Percentiles rank a stretch among this genome's conserved stretches.
Evolutionary conservation across 371 early-diverging fungal genomes (phyloP).

Genomic region (Neoconidiobolus thromboides): DNA sequence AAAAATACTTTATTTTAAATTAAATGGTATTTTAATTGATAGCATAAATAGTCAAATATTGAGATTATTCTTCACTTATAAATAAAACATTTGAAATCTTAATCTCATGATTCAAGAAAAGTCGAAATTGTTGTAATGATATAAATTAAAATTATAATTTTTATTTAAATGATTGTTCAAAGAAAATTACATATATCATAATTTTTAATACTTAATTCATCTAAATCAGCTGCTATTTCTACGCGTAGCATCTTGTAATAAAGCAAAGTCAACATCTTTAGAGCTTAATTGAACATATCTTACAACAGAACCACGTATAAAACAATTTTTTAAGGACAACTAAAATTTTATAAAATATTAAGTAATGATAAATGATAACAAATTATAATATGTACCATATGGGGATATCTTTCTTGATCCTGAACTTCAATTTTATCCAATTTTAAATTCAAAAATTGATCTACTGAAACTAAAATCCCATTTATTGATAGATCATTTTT

Average conservation of each 20-base stretch:
- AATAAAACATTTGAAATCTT: too few species aligned
- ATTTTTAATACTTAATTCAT: too few species aligned
- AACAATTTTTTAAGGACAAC: conserved; percentile 88
- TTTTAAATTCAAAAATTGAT: conserved; percentile 97
- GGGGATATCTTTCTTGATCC: conserved; percentile 82
- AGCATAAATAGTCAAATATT: too few species aligned
- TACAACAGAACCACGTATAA: conserved; percentile 96
- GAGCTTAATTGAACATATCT: conserved; percentile 88
- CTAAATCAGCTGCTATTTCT: conserved; percentile 22
- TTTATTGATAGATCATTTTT: conserved; percentile 92
- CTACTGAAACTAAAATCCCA: conserved; percentile 88
- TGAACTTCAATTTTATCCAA: conserved; percentile 76
- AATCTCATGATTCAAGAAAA: too few species aligned
- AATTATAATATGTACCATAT: conserved; percentile 55
- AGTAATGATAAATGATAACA: neutral
- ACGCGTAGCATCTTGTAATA: conserved; percentile 91
- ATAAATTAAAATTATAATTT: too few species aligned
- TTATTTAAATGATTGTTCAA: too few species aligned
- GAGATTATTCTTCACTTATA: too few species aligned
- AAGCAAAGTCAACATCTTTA: conserved; percentile 72
- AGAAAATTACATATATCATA: too few species aligned
- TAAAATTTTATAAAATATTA: conserved; percentile 13
- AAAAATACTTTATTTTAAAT: too few species aligned
- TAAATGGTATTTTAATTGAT: too few species aligned
- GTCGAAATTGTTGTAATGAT: too few species aligned